Base-by-base conservation (phyloP, 345 rosid species). In the Syzygium grande region DNA sequence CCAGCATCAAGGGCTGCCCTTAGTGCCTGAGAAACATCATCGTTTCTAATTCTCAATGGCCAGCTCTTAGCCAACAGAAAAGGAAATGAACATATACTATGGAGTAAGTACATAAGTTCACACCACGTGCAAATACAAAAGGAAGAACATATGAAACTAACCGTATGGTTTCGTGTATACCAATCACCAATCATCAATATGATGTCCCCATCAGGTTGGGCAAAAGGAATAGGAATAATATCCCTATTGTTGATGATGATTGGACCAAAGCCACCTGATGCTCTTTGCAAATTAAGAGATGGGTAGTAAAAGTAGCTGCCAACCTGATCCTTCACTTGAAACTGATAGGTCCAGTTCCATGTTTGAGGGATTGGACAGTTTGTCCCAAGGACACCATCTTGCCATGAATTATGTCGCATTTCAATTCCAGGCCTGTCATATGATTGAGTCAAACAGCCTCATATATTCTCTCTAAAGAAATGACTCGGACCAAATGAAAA, bases 181-280 rank as follows among this genome's bases (percentile, higher is more conserved):
- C 99, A 98, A 88, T 98, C 99, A 84, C 98, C 97, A 89, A 96
- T 93, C 87, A 92, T 23, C 53, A 98, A 63, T 88, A 90, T 85
- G 89, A 96, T 86, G 87, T 98, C 99, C 3, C 94, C 96, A 53
- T 98, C 96, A 2, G 99, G 99, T 88, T 90, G 68, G 6, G 93
- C 92, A 90, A 98, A 98, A 88, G 99, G 99, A 89, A 98, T 93
- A 9, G 93, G 84, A 53, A 98, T 93, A 52, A 93, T 25, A 0
- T 85, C 61, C 87, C 99, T 87, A 78, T 96, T 96, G 87, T 94
- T 98, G 86, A 96, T 68, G 54, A 98, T 90, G 41, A 98, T 27
- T 4, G 98, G 93, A 91, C 99, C 99, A 88, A 95, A 95, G 84
- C 98, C 99, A 34, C 99, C 99, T 9, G 99, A 96, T 19, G 98